Base-by-base conservation (phyloP, 2,329 filamentous ascomycete genomes). In the Trichoderma citrinoviride region DNA sequence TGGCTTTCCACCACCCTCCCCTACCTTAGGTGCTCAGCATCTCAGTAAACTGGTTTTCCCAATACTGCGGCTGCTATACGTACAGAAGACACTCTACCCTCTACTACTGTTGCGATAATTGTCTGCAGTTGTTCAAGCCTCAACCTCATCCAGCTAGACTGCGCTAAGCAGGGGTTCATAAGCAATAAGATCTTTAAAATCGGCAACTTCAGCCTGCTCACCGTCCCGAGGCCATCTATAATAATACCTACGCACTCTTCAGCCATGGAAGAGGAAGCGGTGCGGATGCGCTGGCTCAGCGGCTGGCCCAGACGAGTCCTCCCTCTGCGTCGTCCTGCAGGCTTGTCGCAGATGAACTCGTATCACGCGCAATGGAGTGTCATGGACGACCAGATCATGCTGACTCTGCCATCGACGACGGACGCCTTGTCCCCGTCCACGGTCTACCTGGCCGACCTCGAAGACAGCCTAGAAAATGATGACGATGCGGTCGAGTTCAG, bases 321-420 rank as follows among this genome's bases (percentile, higher is more conserved):
- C 7, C 44, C 25, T n/a, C n/a, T 61, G 58, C 58, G 58, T n/a
- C 23, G 7, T 37, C 58, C 58, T 19, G 23, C 25, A 44, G 47
- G 44, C 8, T 29, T 61, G 37, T 37, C 47, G 7, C 15, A 12
- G 15, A 37, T 7, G 12, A 21, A 61, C 3, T 8, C 17, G 10
- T 52, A 53, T 41, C 8, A 29, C 10, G 33, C 57, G 23, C 46
- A 53, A 61, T 61, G 58, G 58, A 61, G 58, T 25, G 58, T 61
- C 37, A 61, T 61, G 58, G 58, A 61, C 47, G 58, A 61, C n/a
- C 58, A 61, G n/a, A 53, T 61, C 47, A n/a, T 61, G 58, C 19
- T 53, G 19, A 44, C 47, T 12, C 23, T 61, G 19, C 47, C 49
- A 14, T 15, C 47, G 23, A 40, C 19, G 27, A 44, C 25, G 7